Evolutionary conservation across 768 basidiomycete species (phyloP).

Genomic region (Boletus rubroflammeus): DNA sequence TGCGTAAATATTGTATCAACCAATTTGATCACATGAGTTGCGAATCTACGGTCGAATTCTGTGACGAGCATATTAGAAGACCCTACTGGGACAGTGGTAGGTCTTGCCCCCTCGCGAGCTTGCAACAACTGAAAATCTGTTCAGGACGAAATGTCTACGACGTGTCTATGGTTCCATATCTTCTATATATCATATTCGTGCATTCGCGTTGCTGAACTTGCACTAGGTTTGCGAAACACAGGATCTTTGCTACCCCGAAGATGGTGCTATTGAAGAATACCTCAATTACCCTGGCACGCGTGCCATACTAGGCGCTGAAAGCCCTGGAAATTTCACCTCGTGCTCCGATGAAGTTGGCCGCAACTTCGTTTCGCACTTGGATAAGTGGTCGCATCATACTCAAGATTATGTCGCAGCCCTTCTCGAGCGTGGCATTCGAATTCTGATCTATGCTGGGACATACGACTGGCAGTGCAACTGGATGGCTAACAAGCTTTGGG

Average conservation of each 20-base stretch:
- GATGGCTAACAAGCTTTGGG: constrained; percentile 64
- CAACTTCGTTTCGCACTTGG: constrained; percentile 54
- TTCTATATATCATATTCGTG: background rate
- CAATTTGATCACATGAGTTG: constrained; percentile 64
- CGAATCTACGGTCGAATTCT: constrained; percentile 63
- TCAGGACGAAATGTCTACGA: constrained; percentile 53
- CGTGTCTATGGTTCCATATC: constrained; percentile 44
- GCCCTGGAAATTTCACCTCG: constrained; percentile 48
- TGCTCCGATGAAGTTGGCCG: constrained; percentile 51
- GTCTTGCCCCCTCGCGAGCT: constrained; percentile 1
- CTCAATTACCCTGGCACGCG: constrained; percentile 46
- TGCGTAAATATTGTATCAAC: constrained; percentile 60
- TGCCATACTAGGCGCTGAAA: constrained; percentile 44
- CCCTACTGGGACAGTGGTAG: constrained; percentile 39
- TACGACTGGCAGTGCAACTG: constrained; percentile 60
- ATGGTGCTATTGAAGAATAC: constrained; percentile 40
- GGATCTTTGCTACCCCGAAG: constrained; percentile 39
- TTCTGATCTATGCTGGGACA: constrained; percentile 53
- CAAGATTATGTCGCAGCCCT: constrained; percentile 55
- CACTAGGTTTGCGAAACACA: constrained; percentile 23
- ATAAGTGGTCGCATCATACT: constrained; percentile 55
- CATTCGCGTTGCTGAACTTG: constrained; percentile 1
- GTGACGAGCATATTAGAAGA: constrained; percentile 49
- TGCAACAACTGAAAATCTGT: background rate
- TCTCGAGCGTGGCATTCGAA: constrained; percentile 50